These are phyloP conservation scores for Moniliella sp. DNA, from an alignment of 1,284 basidiomycete genomes.

Conservation along the genomic window DNA sequence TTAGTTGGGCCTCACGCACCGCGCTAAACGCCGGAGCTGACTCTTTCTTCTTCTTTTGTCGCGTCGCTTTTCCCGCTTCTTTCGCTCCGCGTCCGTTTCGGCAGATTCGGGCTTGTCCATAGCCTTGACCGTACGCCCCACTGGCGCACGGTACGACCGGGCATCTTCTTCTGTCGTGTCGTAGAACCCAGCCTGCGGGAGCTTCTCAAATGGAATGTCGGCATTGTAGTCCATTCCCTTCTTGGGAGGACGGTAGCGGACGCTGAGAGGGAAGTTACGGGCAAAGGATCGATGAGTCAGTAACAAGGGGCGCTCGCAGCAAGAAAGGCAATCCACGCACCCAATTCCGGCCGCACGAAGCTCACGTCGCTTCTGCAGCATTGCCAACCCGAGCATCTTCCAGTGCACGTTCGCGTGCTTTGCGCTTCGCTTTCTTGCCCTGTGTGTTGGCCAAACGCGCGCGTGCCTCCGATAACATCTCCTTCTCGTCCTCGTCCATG, in stretches of 20 bases:
- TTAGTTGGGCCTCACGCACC: constrained; percentile 72
- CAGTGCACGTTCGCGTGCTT: constrained; percentile 60
- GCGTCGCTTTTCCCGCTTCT: constrained; percentile 45
- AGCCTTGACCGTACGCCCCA: constrained; percentile 56
- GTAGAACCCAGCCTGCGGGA: constrained; percentile 86
- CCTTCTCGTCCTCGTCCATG: constrained; percentile 99
- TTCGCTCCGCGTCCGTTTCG: constrained; percentile 36
- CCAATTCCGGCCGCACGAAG: constrained; percentile 93
- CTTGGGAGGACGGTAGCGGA: constrained; percentile 52
- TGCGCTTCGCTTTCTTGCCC: constrained; percentile 96
- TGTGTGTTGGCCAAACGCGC: constrained; percentile 95
- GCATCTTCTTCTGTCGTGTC: constrained; percentile 84
- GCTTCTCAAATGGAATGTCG: constrained; percentile 96
- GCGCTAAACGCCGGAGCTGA: constrained; percentile 43
- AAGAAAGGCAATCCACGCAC: too few relatives aligned
- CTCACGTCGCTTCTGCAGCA: constrained; percentile 91
- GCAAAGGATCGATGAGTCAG: too few relatives aligned
- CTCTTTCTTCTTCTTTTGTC: constrained; percentile 54
- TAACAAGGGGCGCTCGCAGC: too few relatives aligned
- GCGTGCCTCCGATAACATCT: constrained; percentile 95
- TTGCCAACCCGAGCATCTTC: constrained; percentile 82
- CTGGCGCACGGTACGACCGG: constrained; percentile 62
- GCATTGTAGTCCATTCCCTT: constrained; percentile 98
- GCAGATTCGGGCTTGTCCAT: too few relatives aligned
- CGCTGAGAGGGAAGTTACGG: constrained; percentile 12